Percentiles rank a stretch among this genome's conserved stretches.
Evolutionary conservation across 495 filamentous ascomycete species (phyloP).

Genomic region (Penicillium lividum): DNA sequence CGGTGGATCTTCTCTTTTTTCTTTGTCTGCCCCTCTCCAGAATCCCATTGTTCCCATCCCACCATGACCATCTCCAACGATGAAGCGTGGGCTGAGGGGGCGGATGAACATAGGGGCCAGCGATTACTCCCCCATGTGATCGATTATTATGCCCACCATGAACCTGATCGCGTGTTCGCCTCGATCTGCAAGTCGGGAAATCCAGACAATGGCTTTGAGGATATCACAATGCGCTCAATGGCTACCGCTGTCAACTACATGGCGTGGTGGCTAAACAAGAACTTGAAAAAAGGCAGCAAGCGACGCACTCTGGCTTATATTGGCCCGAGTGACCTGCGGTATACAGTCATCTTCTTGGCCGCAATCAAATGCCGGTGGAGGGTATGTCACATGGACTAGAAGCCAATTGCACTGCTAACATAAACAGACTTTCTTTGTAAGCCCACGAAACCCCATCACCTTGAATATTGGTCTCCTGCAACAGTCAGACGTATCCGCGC

Average conservation of each 20-base stretch:
- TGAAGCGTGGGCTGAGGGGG: constrained; percentile 18
- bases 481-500: constrained; percentile 15
- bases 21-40: not conserved
- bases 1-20: not conserved
- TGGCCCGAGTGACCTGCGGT: constrained; percentile 29
- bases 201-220: constrained; percentile 22
- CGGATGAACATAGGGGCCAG: constrained; percentile 17
- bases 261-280: constrained; percentile 25
- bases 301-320: constrained; percentile 29
- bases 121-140: constrained; percentile 20
- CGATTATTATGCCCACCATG: constrained; percentile 20
- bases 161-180: constrained; percentile 29
- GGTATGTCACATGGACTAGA: constrained; percentile 16
- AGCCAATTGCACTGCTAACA: not conserved
- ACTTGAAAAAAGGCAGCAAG: constrained; percentile 6
- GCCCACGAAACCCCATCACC: constrained; percentile 14
- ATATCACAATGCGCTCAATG: constrained; percentile 27
- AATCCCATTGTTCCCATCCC: not conserved
- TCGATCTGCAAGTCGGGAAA: constrained; percentile 18
- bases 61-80: constrained; percentile 12
- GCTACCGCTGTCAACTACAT: constrained; percentile 25
- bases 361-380: constrained; percentile 37
- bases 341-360: constrained; percentile 32
- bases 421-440: constrained; percentile 17
- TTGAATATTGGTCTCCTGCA: constrained; percentile 19